Evolutionary conservation across 2,329 filamentous ascomycete species (phyloP).

Genomic region (Fusarium tuaranense): DNA sequence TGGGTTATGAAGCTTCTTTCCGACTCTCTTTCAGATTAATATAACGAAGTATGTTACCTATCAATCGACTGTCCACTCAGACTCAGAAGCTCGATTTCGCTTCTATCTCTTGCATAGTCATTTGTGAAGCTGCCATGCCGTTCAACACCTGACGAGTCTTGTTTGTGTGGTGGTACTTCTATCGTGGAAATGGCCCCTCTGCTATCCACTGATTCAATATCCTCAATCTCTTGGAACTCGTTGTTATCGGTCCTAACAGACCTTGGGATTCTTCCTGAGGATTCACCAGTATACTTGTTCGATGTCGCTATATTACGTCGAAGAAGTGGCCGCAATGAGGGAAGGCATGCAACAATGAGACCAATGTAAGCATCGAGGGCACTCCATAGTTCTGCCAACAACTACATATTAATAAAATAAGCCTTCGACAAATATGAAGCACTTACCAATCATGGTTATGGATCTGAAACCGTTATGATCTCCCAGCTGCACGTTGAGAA

Average conservation of each 20-base stretch:
- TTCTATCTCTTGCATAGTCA: background rate
- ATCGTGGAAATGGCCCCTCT: background rate
- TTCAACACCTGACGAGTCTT: background rate
- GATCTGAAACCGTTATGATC: constrained; percentile 22
- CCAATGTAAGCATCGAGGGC: constrained; percentile 33
- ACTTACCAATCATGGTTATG: constrained; percentile 7
- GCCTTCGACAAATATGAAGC: background rate
- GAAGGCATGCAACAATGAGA: constrained; percentile 31
- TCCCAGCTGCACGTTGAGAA: constrained; percentile 27
- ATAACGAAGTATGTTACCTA: background rate
- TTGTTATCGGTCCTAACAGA: constrained; percentile 16
- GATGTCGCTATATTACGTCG: constrained; percentile 4
- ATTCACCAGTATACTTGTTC: constrained; percentile 20
- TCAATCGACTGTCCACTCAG: background rate
- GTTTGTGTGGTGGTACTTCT: background rate
- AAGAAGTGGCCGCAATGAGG: constrained; percentile 21
- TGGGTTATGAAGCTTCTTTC: background rate
- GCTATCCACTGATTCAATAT: constrained; percentile 8
- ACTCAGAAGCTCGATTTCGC: background rate
- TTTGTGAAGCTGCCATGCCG: background rate
- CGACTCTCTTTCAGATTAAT: background rate
- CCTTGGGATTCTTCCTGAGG: constrained; percentile 16
- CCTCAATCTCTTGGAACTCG: constrained; percentile 27
- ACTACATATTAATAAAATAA: background rate
- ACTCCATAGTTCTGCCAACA: constrained; percentile 29